phyloP scores from a whole-genome alignment of 495 filamentous ascomycete species.

The Daldinia bambusicola region DNA sequence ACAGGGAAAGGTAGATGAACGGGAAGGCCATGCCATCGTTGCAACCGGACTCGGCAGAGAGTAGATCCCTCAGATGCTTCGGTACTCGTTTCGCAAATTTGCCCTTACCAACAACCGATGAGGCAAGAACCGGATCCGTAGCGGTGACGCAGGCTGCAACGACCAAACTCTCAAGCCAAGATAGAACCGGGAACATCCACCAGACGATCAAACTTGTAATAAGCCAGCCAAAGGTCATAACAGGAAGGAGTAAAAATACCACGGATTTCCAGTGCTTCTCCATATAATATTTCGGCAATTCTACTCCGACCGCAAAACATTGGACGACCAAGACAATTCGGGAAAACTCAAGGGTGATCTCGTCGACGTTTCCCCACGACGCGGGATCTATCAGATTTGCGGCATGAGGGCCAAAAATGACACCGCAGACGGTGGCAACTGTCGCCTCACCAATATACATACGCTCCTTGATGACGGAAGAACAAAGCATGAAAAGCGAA shows the following conservation, averaged over 20 bases:
- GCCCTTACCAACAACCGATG: constrained; percentile 97
- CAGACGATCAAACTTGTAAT: constrained; percentile 95
- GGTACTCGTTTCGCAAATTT: constrained; percentile 98
- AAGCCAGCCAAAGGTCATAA: constrained; percentile 98
- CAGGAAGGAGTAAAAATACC: constrained; percentile 84
- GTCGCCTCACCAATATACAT: constrained; percentile 99
- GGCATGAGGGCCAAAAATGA: constrained; percentile 97
- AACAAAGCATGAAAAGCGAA: constrained; percentile 97
- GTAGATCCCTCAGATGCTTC: constrained; percentile 92
- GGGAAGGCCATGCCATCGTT: constrained; percentile 99
- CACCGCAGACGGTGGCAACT: constrained; percentile 92
- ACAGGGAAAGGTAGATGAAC: constrained; percentile 92
- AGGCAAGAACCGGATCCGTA: constrained; percentile 96
- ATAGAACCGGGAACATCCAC: constrained; percentile 87
- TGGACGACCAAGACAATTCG: constrained; percentile 98
- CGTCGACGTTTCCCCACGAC: constrained; percentile 92
- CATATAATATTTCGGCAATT: constrained; percentile 98
- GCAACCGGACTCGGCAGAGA: constrained; percentile 98
- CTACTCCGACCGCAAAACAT: constrained; percentile 99
- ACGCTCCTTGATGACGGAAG: constrained; percentile 96
- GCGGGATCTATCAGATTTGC: constrained; percentile 88
- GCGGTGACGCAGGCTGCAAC: constrained; percentile 95
- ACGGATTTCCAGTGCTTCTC: constrained; percentile 97
- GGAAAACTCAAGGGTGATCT: constrained; percentile 96
- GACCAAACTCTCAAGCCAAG: constrained; percentile 88